Evolutionary conservation across 2,329 filamentous ascomycete species (phyloP).

Genomic region (Xylaria sp.): DNA sequence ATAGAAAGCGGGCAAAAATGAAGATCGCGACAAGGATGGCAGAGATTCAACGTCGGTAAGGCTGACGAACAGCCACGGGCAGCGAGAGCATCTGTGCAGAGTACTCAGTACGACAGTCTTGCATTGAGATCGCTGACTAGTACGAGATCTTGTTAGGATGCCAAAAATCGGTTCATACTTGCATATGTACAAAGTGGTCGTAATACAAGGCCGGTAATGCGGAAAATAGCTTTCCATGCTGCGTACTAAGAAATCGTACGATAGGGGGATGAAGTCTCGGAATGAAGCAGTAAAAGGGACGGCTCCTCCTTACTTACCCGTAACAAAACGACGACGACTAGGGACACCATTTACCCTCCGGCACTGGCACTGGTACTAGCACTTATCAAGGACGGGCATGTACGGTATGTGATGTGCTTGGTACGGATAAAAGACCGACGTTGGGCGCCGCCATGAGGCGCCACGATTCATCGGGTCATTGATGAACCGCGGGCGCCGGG

Average conservation of each 20-base stretch:
- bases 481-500: slow-evolving; percentile 15
- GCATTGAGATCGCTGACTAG: slow-evolving; percentile 20
- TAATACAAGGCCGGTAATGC: slow-evolving; percentile 28
- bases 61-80: slow-evolving; percentile 15
- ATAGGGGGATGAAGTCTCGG: slow-evolving; percentile 32
- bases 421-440: slow-evolving; percentile 15
- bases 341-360: neutral
- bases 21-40: slow-evolving; percentile 7
- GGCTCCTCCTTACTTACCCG: neutral
- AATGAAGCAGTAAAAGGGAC: slow-evolving; percentile 16
- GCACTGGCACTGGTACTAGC: neutral
- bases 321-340: neutral
- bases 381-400: too few relatives aligned
- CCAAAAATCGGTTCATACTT: slow-evolving; percentile 38
- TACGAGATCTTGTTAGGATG: slow-evolving; percentile 25
- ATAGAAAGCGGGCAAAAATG: slow-evolving; percentile 10
- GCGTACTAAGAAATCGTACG: slow-evolving; percentile 39
- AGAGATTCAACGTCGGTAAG: slow-evolving; percentile 11
- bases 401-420: neutral
- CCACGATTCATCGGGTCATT: slow-evolving; percentile 21
- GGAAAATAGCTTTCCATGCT: slow-evolving; percentile 28
- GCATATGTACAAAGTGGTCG: slow-evolving; percentile 33
- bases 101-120: neutral
- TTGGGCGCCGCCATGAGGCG: slow-evolving; percentile 12
- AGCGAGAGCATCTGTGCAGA: slow-evolving; percentile 16